Conservation (phyloP, 768 basidiomycete species). For the Lactarius trivialis region DNA sequence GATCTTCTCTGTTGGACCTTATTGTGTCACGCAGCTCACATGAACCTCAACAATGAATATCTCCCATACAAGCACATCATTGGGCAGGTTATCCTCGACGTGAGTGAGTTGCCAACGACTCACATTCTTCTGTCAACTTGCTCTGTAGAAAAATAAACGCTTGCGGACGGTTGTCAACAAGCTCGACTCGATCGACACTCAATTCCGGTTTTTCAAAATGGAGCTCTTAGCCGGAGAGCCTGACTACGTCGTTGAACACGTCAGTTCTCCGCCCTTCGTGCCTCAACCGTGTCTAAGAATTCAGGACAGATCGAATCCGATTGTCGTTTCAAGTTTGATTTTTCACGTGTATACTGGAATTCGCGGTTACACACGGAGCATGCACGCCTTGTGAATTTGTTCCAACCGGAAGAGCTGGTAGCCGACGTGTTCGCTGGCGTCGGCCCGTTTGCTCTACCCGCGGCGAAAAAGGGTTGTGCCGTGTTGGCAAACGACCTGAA, state of each 20-base stretch:
- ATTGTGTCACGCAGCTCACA: slow-evolving; percentile 54
- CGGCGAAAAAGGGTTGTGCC: slow-evolving; percentile 84
- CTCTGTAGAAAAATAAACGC: slow-evolving; percentile 70
- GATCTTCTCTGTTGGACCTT: not conserved
- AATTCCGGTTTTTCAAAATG: slow-evolving; percentile 95
- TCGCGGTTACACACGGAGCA: slow-evolving; percentile 92
- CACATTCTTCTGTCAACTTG: not conserved
- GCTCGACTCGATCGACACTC: slow-evolving; percentile 72
- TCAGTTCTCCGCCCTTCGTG: slow-evolving; percentile 33
- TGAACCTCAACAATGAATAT: slow-evolving; percentile 88
- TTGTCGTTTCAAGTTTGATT: slow-evolving; percentile 90
- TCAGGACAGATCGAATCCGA: slow-evolving; percentile 65
- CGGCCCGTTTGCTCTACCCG: slow-evolving; percentile 92
- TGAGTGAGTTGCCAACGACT: slow-evolving; percentile 33
- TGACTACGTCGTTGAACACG: slow-evolving; percentile 82
- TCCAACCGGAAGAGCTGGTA: slow-evolving; percentile 70
- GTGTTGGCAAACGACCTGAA: slow-evolving; percentile 94
- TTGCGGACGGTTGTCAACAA: slow-evolving; percentile 94
- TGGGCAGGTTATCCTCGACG: slow-evolving; percentile 88
- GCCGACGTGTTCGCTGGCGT: slow-evolving; percentile 97
- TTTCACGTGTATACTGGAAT: slow-evolving; percentile 97
- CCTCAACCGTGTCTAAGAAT: not conserved
- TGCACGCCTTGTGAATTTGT: slow-evolving; percentile 68
- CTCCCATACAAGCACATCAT: slow-evolving; percentile 87
- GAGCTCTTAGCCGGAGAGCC: slow-evolving; percentile 90